Evolutionary conservation across 805 yeast genomes (phyloP).

Genomic region (Schizosaccharomyces osmophilus): DNA sequence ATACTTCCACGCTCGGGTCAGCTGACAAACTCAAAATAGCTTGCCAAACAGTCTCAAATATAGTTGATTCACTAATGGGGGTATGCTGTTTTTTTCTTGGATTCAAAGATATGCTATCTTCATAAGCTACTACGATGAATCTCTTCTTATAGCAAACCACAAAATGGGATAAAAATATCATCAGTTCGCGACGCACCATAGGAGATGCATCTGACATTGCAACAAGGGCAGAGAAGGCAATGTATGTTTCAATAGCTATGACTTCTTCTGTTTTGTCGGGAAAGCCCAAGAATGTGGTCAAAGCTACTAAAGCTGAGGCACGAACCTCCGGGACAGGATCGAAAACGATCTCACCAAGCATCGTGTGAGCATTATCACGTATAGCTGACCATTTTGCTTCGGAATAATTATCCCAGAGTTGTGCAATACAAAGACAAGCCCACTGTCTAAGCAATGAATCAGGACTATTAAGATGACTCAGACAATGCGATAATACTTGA

Average conservation of each 20-base stretch:
- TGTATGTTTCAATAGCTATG: conserved; percentile 16
- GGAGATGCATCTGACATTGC: conserved; percentile 73
- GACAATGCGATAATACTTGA: conserved; percentile 44
- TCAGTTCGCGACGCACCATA: conserved; percentile 63
- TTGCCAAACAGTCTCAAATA: conserved; percentile 72
- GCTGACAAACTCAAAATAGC: conserved; percentile 53
- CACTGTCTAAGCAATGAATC: conserved; percentile 82
- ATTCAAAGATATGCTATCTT: conserved; percentile 28
- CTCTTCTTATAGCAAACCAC: conserved; percentile 44
- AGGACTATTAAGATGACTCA: conserved; percentile 38
- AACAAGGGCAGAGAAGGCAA: conserved; percentile 43
- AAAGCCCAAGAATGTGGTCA: conserved; percentile 39
- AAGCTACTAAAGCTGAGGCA: conserved; percentile 52
- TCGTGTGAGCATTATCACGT: conserved; percentile 35
- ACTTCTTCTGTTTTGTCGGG: conserved; percentile 7
- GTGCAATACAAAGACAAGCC: conserved; percentile 61
- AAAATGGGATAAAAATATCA: conserved; percentile 51
- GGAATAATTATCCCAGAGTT: conserved; percentile 44
- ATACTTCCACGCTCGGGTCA: conserved; percentile 72
- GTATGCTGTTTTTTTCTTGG: background rate
- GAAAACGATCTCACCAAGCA: conserved; percentile 31
- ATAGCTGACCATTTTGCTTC: conserved; percentile 52
- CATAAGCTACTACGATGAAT: conserved; percentile 65
- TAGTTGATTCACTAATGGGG: conserved; percentile 17
- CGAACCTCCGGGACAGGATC: conserved; percentile 94